Percentiles rank a stretch among this genome's conserved stretches.
Conservation (phyloP, 140 eudicot genomes). For the Erigeron philadelphicus region DNA sequence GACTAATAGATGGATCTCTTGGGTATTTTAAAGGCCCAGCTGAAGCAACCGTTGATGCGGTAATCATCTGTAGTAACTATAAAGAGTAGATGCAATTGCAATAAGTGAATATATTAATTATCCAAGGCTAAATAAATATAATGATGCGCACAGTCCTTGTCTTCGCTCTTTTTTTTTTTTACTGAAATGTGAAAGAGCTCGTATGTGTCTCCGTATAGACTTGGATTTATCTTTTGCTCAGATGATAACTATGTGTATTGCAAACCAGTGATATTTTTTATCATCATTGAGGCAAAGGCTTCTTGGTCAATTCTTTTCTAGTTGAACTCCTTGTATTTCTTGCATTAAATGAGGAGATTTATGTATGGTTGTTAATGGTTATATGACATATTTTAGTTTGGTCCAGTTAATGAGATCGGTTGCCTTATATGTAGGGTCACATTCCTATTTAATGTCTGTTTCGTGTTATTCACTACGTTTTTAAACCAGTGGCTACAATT, state of each 20-base stretch:
- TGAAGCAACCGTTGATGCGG: conserved; percentile 96
- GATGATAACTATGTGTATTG: no score
- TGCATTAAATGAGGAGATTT: neutral
- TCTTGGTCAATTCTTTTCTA: neutral
- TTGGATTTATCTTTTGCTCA: neutral
- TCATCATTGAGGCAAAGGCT: conserved; percentile 7
- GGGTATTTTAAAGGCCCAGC: conserved; percentile 98
- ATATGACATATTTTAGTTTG: no score
- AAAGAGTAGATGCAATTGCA: neutral
- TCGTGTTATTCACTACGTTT: conserved; percentile 7
- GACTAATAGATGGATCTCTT: conserved; percentile 95
- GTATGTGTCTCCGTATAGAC: neutral
- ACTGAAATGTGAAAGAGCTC: neutral
- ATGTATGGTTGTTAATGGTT: no score
- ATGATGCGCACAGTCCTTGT: neutral
- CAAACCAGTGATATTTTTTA: neutral
- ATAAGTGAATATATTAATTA: conserved; percentile 8
- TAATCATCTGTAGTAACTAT: conserved; percentile 23
- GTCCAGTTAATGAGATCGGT: neutral
- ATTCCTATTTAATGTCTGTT: neutral
- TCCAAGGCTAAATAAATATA: neutral
- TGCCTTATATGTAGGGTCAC: neutral
- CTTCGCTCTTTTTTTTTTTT: neutral
- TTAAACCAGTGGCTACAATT: neutral
- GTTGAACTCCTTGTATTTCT: neutral